Evolutionary conservation across 2,329 filamentous ascomycete genomes (phyloP).

Genomic region (Cladophialophora immunda): DNA sequence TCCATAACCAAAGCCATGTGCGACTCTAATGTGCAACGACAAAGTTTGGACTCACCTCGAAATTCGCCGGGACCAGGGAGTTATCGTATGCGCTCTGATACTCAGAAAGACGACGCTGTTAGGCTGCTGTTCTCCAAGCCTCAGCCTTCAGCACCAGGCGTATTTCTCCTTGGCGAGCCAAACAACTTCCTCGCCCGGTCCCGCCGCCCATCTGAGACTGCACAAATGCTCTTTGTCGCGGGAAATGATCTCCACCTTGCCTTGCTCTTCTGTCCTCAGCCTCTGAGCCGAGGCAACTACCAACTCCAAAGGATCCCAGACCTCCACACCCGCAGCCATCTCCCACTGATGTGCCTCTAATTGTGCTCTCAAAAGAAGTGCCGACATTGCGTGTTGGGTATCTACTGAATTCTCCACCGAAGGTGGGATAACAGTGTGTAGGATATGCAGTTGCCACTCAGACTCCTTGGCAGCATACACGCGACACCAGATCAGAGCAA

Average conservation of each 20-base stretch:
- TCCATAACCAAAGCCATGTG: not conserved
- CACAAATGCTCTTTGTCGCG: constrained; percentile 58
- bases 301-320: constrained; percentile 80
- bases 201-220: constrained; percentile 56
- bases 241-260: constrained; percentile 50
- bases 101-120: not conserved
- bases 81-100: not conserved
- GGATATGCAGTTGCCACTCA: constrained; percentile 53
- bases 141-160: constrained; percentile 53
- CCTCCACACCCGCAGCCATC: constrained; percentile 70
- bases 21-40: not conserved
- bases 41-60: not conserved
- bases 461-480: constrained; percentile 47
- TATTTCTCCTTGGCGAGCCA: constrained; percentile 61
- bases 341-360: constrained; percentile 75
- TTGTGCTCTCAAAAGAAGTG: constrained; percentile 73
- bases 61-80: not conserved
- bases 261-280: constrained; percentile 35
- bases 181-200: constrained; percentile 50
- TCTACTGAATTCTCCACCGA: constrained; percentile 49
- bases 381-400: constrained; percentile 58
- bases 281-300: constrained; percentile 55
- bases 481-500: constrained; percentile 51
- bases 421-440: constrained; percentile 47
- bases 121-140: not conserved